Conservation (phyloP, 495 filamentous ascomycete genomes). For the Annulohypoxylon bovei region DNA sequence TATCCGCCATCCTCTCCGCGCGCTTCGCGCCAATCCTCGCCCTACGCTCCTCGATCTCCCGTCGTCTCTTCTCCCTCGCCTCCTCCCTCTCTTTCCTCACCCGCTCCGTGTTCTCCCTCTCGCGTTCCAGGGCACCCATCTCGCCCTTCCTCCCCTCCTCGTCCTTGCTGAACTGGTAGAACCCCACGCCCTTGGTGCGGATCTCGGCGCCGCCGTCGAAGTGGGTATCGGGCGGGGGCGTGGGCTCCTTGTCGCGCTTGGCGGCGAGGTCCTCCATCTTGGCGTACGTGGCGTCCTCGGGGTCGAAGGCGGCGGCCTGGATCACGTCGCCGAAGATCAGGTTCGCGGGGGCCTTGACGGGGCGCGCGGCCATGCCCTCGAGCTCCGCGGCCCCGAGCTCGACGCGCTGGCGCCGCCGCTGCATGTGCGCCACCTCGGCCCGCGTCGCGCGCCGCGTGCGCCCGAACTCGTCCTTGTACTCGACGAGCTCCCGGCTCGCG, state of each 20-base stretch:
- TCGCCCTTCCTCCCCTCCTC: constrained; percentile 70
- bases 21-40: constrained; percentile 61
- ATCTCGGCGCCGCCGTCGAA: constrained; percentile 87
- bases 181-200: constrained; percentile 86
- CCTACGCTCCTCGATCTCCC: constrained; percentile 62
- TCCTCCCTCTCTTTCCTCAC: constrained; percentile 64
- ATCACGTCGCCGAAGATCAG: constrained; percentile 86
- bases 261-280: constrained; percentile 78
- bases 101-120: constrained; percentile 74
- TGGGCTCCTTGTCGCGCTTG: constrained; percentile 76
- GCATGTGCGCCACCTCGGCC: constrained; percentile 67
- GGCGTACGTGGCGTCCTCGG: constrained; percentile 62
- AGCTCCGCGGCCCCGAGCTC: constrained; percentile 59
- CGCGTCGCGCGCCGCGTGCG: constrained; percentile 74
- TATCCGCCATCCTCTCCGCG: constrained; percentile 74
- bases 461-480: constrained; percentile 92
- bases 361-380: constrained; percentile 59
- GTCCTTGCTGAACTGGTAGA: constrained; percentile 84
- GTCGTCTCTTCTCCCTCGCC: constrained; percentile 51
- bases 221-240: constrained; percentile 80
- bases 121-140: constrained; percentile 76
- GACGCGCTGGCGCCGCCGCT: constrained; percentile 55
- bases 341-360: constrained; percentile 67
- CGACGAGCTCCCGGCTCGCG: constrained; percentile 76
- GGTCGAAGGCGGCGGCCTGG: constrained; percentile 82